A percentile compares a stretch with the other conserved stretches of the same genome.
phyloP scores from a whole-genome alignment of 2,329 filamentous ascomycete species.

The Stromatinia cepivora region DNA sequence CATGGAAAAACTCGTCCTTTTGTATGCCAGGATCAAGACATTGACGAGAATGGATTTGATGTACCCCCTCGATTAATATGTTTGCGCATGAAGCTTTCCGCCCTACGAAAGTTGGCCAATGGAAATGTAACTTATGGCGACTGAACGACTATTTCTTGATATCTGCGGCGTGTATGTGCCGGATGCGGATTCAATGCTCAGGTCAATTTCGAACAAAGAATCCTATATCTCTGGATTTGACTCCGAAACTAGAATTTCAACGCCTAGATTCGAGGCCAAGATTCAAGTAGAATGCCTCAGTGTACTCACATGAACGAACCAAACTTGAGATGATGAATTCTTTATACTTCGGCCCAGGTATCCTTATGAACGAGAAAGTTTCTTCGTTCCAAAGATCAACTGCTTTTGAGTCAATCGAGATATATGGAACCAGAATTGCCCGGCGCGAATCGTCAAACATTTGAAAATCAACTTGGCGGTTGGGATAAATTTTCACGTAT shows the following conservation, averaged over 20 bases:
- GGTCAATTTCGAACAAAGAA: neutral
- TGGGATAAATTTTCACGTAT: neutral
- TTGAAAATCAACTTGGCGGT: neutral
- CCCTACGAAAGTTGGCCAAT: slow-evolving; percentile 11
- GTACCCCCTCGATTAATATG: neutral
- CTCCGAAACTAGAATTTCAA: too few relatives aligned
- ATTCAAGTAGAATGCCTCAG: neutral
- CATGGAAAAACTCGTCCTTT: slow-evolving; percentile 12
- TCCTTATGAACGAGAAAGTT: neutral
- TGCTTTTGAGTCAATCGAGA: neutral
- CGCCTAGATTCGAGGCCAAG: neutral
- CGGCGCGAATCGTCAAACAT: neutral
- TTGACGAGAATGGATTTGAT: slow-evolving; percentile 17
- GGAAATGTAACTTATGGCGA: neutral
- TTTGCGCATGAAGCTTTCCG: slow-evolving; percentile 18
- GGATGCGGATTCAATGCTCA: neutral
- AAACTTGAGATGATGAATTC: neutral
- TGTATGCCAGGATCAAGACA: slow-evolving; percentile 9
- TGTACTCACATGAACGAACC: neutral
- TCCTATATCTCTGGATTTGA: neutral
- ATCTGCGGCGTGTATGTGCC: neutral
- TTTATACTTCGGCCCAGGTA: neutral
- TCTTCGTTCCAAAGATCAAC: neutral
- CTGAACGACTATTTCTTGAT: neutral
- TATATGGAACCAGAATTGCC: neutral